Conservation (phyloP, 192 early-diverging fungal genomes). For the Powellomyces hirtus region DNA sequence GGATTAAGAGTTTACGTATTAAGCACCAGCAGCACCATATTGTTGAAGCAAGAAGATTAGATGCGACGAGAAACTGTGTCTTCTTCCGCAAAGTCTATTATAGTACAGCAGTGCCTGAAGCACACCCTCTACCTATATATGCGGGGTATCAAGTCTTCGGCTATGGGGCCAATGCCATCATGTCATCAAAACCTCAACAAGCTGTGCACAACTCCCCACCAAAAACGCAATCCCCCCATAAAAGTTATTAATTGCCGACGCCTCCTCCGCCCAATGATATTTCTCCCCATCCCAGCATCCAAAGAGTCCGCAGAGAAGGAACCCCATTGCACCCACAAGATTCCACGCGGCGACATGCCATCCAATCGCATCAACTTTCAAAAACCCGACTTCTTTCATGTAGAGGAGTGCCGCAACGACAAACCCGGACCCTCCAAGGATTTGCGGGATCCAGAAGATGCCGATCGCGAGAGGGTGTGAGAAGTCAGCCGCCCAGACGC, state of each 20-base stretch:
- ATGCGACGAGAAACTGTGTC: too few species aligned
- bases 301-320: constrained; percentile 9
- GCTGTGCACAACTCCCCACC: not conserved
- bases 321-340: constrained; percentile 3
- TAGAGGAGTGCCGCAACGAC: constrained; percentile 2
- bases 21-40: too few species aligned
- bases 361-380: not conserved
- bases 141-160: too few species aligned
- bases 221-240: constrained; percentile 1
- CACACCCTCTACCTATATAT: too few species aligned
- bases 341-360: constrained; percentile 10
- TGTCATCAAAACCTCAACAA: not conserved
- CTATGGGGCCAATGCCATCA: too few species aligned
- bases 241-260: not conserved
- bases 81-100: too few species aligned
- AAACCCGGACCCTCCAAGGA: constrained; percentile 2
- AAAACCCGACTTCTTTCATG: constrained; percentile 10
- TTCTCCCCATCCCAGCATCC: not conserved
- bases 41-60: too few species aligned
- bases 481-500: not conserved
- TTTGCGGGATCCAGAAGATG: constrained; percentile 13
- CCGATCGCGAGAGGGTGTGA: not conserved
- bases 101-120: too few species aligned
- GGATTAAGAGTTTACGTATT: too few species aligned
- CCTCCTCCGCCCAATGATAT: not conserved